phyloP scores from a whole-genome alignment of 768 basidiomycete genomes.

The Lactarius hatsudake region DNA sequence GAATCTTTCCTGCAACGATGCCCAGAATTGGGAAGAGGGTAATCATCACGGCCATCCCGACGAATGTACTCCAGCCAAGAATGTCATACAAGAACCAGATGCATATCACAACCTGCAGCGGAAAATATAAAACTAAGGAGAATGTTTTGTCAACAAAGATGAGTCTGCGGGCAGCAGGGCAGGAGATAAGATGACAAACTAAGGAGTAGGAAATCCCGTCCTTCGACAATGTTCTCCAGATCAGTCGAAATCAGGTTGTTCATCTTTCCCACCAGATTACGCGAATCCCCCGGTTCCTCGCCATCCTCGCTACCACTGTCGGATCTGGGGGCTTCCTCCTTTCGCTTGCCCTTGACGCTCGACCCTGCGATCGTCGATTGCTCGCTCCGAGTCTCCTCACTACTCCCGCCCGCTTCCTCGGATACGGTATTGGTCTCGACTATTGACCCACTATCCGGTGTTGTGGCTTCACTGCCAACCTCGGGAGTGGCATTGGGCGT shows the following conservation, averaged over 20 bases:
- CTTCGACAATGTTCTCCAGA: constrained; percentile 35
- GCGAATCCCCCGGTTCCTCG: constrained; percentile 24
- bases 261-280: constrained; percentile 67
- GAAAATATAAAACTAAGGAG: constrained; percentile 35
- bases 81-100: constrained; percentile 43
- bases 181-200: constrained; percentile 4
- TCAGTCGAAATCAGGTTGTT: constrained; percentile 77
- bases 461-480: constrained; percentile 22
- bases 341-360: constrained; percentile 27
- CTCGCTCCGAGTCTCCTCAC: constrained; percentile 24
- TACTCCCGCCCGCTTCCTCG: constrained; percentile 15
- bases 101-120: constrained; percentile 42
- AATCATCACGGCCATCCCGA: constrained; percentile 42
- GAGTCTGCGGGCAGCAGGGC: background rate
- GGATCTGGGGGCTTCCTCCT: background rate
- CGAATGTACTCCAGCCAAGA: constrained; percentile 49
- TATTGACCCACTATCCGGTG: constrained; percentile 31
- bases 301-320: constrained; percentile 1
- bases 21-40: constrained; percentile 44
- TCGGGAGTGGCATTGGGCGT: constrained; percentile 26
- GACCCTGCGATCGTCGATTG: constrained; percentile 18
- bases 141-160: background rate
- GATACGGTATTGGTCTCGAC: constrained; percentile 8
- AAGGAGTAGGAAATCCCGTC: constrained; percentile 30
- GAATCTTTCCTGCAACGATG: constrained; percentile 37